Evolutionary conservation across 805 yeast species (phyloP), one percentile per base, ranked within the genome.

Genomic region (Kodamaea leandrae): DNA sequence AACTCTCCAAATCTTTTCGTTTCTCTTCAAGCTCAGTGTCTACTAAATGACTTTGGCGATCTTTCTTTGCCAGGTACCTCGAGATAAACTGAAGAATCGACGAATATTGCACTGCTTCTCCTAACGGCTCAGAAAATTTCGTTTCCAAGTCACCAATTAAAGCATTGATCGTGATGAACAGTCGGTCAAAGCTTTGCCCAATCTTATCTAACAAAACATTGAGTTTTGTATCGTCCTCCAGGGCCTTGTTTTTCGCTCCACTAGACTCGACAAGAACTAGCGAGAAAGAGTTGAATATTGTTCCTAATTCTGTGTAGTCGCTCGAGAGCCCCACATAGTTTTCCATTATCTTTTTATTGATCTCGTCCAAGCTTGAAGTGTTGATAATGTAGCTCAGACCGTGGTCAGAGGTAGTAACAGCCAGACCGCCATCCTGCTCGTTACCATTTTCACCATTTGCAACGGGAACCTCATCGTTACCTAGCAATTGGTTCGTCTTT

Each of bases 181-280:
- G 78, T 28, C 82, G 76, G 59, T 93, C 98, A 47, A 86, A 81
- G 1, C 89, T 83, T 54, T 86, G 89, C 1, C 98, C 97, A 20
- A 88, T 77, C 47, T 80, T 79, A 56, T 93, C 98, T 45, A 87
- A 56, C 1, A 68, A 51, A 8, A 64, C 42, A 44, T 62, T 61
- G 14, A 66, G 44, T 37, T 64, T 64, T 5, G 51, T 50, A 14
- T 59, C 62, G 4, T 56, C 58, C 8, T 44, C 41, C 13, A 48
- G 48, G 9, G 35, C 19, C 20, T 54, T 50, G 6, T 50, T 46
- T 36, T 56, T 55, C n/a, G 53, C 50, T 20, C 39, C 42, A 1
- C 66, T 48, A 7, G 33, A 16, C 28, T 66, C 73, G 2, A 64
- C 56, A 17, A 67, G 45, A 7, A 80, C 69, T 3, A 79, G 55